Conservation (phyloP, 106 monocot species). For the Dactylorhiza incarnata region DNA sequence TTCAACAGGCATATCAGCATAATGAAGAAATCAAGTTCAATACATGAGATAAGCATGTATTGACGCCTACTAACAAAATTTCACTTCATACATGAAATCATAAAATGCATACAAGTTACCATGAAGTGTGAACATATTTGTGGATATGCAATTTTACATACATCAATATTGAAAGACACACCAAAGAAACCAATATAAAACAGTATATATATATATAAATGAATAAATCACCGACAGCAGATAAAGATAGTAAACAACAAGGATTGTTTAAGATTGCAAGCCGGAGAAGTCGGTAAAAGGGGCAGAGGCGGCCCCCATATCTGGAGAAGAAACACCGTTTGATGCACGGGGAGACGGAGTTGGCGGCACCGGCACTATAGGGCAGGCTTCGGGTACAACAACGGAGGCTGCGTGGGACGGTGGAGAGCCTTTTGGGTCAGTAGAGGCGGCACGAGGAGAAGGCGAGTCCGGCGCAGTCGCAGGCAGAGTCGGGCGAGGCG, state of each 20-base stretch:
- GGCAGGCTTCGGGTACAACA: not conserved
- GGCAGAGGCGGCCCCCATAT: not conserved
- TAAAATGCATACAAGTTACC: not conserved
- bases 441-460: too few relatives aligned
- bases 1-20: too few relatives aligned
- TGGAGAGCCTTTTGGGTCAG: too few relatives aligned
- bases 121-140: not conserved
- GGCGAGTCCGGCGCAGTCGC: not conserved
- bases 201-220: not conserved
- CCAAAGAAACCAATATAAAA: not conserved
- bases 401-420: not conserved
- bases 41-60: too few relatives aligned
- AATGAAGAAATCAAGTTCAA: too few relatives aligned
- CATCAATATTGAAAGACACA: not conserved
- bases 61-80: not conserved
- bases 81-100: not conserved
- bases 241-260: too few relatives aligned
- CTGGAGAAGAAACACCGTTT: not conserved
- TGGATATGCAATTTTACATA: not conserved
- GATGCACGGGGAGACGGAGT: not conserved
- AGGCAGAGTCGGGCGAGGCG: slow-evolving; percentile 7
- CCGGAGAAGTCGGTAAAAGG: not conserved
- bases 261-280: too few relatives aligned
- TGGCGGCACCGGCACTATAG: not conserved
- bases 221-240: not conserved